Conservation (phyloP, 1,139 yeast species). For the Yamadazyma aaseri region DNA sequence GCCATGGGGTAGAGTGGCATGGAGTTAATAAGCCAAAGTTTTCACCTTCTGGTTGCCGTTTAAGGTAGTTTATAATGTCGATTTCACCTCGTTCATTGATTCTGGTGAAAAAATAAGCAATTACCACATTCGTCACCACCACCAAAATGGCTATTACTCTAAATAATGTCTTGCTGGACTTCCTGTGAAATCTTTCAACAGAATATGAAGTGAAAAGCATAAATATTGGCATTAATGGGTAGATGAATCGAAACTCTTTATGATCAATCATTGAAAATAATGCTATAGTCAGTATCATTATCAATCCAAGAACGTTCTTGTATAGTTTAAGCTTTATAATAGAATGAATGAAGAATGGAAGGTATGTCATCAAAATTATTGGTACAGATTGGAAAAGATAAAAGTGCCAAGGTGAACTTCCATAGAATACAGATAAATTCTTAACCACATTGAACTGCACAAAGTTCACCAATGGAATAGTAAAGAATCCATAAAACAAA, state of each 20-base stretch:
- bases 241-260: slow-evolving; percentile 90
- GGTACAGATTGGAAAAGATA: slow-evolving; percentile 84
- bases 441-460: slow-evolving; percentile 72
- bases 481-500: slow-evolving; percentile 54
- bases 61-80: slow-evolving; percentile 55
- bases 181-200: slow-evolving; percentile 7
- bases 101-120: slow-evolving; percentile 55
- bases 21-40: slow-evolving; percentile 85
- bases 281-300: slow-evolving; percentile 41
- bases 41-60: slow-evolving; percentile 21
- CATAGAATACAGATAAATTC: slow-evolving; percentile 80
- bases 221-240: slow-evolving; percentile 78
- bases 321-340: slow-evolving; percentile 14
- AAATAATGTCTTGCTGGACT: slow-evolving; percentile 4
- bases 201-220: slow-evolving; percentile 25
- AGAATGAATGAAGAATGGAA: slow-evolving; percentile 51
- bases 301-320: slow-evolving; percentile 19
- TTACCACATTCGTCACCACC: slow-evolving; percentile 38
- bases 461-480: slow-evolving; percentile 69
- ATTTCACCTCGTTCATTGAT: slow-evolving; percentile 86
- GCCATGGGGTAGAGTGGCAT: slow-evolving; percentile 98
- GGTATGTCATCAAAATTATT: slow-evolving; percentile 59
- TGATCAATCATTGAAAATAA: slow-evolving; percentile 70
- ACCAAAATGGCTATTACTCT: slow-evolving; percentile 13
- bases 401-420: slow-evolving; percentile 82